Evolutionary conservation across 192 early-diverging fungal genomes (phyloP).

Genomic region (Podila verticillata): DNA sequence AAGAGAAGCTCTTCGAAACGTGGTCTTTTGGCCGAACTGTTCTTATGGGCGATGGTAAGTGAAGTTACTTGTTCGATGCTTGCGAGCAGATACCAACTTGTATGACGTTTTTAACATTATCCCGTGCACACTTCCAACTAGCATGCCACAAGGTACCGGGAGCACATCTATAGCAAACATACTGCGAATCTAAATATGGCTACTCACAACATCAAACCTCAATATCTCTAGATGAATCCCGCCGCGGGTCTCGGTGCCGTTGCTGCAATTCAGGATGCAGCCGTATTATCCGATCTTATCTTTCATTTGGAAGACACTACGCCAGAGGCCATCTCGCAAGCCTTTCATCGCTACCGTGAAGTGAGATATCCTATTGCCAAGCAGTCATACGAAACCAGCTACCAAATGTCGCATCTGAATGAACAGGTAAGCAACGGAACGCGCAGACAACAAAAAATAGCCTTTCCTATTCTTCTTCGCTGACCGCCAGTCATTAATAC

Average conservation of each 20-base stretch:
- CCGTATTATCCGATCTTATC: constrained; percentile 21
- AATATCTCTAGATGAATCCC: constrained; percentile 12
- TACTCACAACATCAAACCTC: too few relatives aligned
- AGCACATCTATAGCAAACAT: background rate
- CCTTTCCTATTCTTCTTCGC: background rate
- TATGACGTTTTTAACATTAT: background rate
- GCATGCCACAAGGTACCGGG: constrained; percentile 19
- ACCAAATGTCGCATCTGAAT: constrained; percentile 36
- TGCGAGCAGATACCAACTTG: background rate
- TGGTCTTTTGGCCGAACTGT: constrained; percentile 22
- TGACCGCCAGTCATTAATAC: background rate
- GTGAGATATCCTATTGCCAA: constrained; percentile 17
- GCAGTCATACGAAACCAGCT: constrained; percentile 31
- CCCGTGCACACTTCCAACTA: background rate
- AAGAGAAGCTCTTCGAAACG: constrained; percentile 35
- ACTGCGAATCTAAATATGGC: too few relatives aligned
- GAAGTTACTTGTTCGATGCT: too few relatives aligned
- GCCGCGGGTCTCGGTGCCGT: constrained; percentile 31
- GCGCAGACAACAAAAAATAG: background rate
- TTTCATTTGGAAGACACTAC: constrained; percentile 7
- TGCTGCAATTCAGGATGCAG: constrained; percentile 29
- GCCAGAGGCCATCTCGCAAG: background rate
- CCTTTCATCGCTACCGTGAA: constrained; percentile 8
- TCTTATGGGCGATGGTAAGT: constrained; percentile 25
- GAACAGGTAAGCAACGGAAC: constrained; percentile 15